Conservation (phyloP, 164 flowering plant species). For the Annona squamosa region DNA sequence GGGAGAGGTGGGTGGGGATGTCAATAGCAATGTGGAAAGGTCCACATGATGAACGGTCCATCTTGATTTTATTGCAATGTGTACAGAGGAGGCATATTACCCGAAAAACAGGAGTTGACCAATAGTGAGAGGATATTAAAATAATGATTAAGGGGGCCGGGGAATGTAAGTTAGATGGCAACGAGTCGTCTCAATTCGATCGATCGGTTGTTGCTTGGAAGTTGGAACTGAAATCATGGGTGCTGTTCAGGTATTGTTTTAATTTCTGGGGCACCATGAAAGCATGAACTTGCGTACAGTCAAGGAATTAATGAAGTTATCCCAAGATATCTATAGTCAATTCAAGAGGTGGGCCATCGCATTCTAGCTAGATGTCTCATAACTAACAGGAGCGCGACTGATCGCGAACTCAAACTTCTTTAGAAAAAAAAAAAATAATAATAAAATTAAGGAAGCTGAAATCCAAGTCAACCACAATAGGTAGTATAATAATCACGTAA, state of each 20-base stretch:
- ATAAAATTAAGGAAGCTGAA: too few species aligned
- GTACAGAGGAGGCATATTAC: not conserved
- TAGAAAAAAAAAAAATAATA: too few species aligned
- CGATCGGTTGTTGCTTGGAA: too few species aligned
- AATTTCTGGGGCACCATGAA: not conserved
- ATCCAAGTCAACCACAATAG: too few species aligned
- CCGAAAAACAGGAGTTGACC: not conserved
- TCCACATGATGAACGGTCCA: not conserved
- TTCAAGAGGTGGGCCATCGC: not conserved
- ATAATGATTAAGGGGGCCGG: not conserved
- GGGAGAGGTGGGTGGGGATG: too few species aligned
- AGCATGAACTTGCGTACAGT: slow-evolving; percentile 3
- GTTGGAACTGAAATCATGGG: slow-evolving; percentile 3
- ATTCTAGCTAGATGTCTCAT: not conserved
- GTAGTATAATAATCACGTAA: too few species aligned
- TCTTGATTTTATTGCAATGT: not conserved
- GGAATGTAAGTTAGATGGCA: not conserved
- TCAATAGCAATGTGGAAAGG: not conserved
- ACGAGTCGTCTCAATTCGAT: not conserved
- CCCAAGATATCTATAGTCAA: not conserved
- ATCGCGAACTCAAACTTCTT: too few species aligned
- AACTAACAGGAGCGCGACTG: not conserved
- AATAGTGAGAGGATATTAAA: not conserved
- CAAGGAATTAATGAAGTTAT: not conserved
- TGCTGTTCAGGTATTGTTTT: not conserved